Evolutionary conservation across 495 filamentous ascomycete species (phyloP).

Genomic region (Aspergillus saccharolyticus): DNA sequence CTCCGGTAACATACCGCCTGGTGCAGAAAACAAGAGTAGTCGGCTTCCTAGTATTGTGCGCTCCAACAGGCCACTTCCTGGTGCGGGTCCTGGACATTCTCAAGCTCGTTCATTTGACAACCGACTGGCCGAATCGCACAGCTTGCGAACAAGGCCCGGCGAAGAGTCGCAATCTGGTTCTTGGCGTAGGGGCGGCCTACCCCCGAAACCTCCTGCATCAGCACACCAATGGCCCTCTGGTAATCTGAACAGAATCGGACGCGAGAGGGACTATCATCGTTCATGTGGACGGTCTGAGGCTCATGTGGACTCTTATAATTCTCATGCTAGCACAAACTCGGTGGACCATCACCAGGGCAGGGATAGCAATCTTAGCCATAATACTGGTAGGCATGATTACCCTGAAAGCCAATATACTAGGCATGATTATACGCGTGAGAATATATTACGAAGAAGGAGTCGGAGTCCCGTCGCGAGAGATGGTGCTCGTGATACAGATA

Average conservation of each 20-base stretch:
- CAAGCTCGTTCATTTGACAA: constrained; percentile 24
- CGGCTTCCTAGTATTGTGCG: constrained; percentile 34
- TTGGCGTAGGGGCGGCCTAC: constrained; percentile 31
- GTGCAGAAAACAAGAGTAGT: constrained; percentile 26
- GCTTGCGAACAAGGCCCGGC: constrained; percentile 4
- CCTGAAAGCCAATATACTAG: constrained; percentile 15
- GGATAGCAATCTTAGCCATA: constrained; percentile 14
- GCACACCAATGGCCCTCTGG: constrained; percentile 28
- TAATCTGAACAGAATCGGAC: constrained; percentile 26
- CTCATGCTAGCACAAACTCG: constrained; percentile 24
- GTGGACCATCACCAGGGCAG: constrained; percentile 25
- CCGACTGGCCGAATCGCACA: constrained; percentile 12
- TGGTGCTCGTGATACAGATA: constrained; percentile 14
- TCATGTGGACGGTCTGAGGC: constrained; percentile 28
- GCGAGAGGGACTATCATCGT: constrained; percentile 25
- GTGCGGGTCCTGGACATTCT: constrained; percentile 19
- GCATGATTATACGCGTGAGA: constrained; percentile 32
- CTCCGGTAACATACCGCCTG: constrained; percentile 24
- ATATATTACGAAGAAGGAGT: constrained; percentile 32
- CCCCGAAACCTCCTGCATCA: constrained; percentile 35
- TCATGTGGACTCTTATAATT: constrained; percentile 39
- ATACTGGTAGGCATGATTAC: constrained; percentile 24
- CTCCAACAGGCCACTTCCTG: constrained; percentile 20
- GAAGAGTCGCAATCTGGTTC: constrained; percentile 19
- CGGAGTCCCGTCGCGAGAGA: constrained; percentile 35